These are phyloP conservation scores for Boletus vinaceobasis DNA, from an alignment of 768 basidiomycete genomes.

Conservation along the genomic window DNA sequence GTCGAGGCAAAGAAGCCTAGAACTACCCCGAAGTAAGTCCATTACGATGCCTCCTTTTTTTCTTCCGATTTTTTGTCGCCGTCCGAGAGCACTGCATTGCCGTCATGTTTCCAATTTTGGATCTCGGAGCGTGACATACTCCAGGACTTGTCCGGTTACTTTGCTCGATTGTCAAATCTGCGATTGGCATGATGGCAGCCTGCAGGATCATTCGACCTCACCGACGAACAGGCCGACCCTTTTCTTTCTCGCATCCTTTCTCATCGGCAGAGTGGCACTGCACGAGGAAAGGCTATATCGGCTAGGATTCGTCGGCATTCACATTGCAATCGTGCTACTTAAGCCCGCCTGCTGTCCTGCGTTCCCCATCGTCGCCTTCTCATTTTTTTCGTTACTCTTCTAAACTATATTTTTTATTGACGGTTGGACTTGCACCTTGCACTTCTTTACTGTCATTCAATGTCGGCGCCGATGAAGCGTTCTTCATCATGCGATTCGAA, in stretches of 20 bases:
- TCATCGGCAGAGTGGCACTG: slow-evolving; percentile 9
- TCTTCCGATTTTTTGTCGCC: slow-evolving; percentile 1
- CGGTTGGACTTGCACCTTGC: not conserved
- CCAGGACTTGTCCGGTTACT: slow-evolving; percentile 18
- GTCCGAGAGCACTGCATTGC: slow-evolving; percentile 24
- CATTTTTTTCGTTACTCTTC: not conserved
- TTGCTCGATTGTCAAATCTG: slow-evolving; percentile 13
- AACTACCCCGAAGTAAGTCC: slow-evolving; percentile 76
- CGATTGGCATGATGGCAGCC: slow-evolving; percentile 9
- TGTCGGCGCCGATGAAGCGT: slow-evolving; percentile 11
- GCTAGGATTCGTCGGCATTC: not conserved
- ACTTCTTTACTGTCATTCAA: not conserved
- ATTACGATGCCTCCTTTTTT: slow-evolving; percentile 14
- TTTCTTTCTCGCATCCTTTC: slow-evolving; percentile 7
- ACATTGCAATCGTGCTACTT: slow-evolving; percentile 17
- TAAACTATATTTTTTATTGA: not conserved
- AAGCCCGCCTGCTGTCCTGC: slow-evolving; percentile 1
- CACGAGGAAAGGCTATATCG: slow-evolving; percentile 14
- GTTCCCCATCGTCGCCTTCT: not conserved
- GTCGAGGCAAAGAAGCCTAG: slow-evolving; percentile 81
- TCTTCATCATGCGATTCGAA: slow-evolving; percentile 17
- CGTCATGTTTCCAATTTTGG: slow-evolving; percentile 25
- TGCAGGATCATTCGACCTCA: slow-evolving; percentile 2
- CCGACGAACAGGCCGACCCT: not conserved
- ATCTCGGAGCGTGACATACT: slow-evolving; percentile 16